Conservation (phyloP, 1,284 basidiomycete species). For the Apiotrichum gracile region DNA sequence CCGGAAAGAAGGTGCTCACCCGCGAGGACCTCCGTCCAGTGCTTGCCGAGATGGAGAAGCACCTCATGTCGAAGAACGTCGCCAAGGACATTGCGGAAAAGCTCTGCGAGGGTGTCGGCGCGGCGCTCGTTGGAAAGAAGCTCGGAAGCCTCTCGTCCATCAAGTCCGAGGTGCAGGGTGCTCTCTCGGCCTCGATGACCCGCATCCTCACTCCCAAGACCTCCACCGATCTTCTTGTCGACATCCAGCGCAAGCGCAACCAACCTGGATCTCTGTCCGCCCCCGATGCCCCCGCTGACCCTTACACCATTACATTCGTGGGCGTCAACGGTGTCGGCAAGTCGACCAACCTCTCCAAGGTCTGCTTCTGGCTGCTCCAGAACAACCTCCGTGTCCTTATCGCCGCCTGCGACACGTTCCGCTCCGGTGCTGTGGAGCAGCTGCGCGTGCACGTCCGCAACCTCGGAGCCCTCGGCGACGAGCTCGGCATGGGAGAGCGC, state of each 20-base stretch:
- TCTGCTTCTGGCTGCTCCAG: constrained; percentile 98
- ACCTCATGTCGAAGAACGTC: constrained; percentile 98
- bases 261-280: constrained; percentile 63
- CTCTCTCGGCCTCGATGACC: constrained; percentile 81
- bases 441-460: constrained; percentile 94
- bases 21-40: constrained; percentile 81
- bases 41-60: constrained; percentile 88
- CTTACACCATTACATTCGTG: constrained; percentile 93
- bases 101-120: constrained; percentile 87
- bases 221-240: constrained; percentile 85
- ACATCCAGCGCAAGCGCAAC: constrained; percentile 52
- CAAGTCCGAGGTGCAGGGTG: constrained; percentile 73
- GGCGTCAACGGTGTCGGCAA: constrained; percentile 99
- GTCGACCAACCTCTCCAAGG: constrained; percentile 95
- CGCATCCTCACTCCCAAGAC: constrained; percentile 94
- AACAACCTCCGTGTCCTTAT: constrained; percentile 90
- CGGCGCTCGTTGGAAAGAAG: constrained; percentile 82
- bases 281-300: constrained; percentile 55
- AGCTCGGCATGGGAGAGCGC: constrained; percentile 51
- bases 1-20: constrained; percentile 71
- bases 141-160: constrained; percentile 80
- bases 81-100: constrained; percentile 92
- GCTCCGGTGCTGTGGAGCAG: constrained; percentile 97
- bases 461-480: constrained; percentile 74
- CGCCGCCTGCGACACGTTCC: constrained; percentile 97